phyloP scores from a whole-genome alignment of 2,329 filamentous ascomycete species.

The Sporothrix mexicana region DNA sequence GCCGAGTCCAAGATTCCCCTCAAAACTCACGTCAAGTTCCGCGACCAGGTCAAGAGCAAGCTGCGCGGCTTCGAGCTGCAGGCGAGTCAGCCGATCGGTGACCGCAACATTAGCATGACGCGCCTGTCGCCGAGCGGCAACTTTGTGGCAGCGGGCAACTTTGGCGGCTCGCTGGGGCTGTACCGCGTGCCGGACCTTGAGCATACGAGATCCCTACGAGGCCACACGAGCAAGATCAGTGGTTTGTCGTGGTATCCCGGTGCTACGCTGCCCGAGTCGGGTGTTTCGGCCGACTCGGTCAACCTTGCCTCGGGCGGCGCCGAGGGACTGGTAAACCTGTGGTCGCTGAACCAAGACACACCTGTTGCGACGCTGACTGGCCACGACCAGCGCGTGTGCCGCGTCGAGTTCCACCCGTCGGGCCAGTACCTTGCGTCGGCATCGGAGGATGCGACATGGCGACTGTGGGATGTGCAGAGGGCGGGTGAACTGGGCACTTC shows the following conservation, averaged over 20 bases:
- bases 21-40: conserved; percentile 88
- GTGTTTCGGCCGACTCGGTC: conserved; percentile 72
- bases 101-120: conserved; percentile 89
- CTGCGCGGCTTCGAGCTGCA: conserved; percentile 86
- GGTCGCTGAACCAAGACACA: conserved; percentile 86
- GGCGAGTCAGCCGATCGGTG: conserved; percentile 89
- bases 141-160: conserved; percentile 86
- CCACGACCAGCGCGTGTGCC: conserved; percentile 84
- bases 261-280: conserved; percentile 73
- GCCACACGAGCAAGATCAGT: conserved; percentile 87
- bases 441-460: conserved; percentile 95
- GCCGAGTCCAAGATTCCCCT: conserved; percentile 82
- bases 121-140: conserved; percentile 87
- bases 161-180: conserved; percentile 87
- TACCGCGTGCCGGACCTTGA: conserved; percentile 83
- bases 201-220: conserved; percentile 75
- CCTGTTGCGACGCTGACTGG: conserved; percentile 82
- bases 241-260: conserved; percentile 90
- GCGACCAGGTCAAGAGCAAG: conserved; percentile 85
- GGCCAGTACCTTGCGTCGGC: conserved; percentile 89
- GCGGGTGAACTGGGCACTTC: conserved; percentile 64
- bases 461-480: conserved; percentile 90
- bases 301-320: conserved; percentile 92
- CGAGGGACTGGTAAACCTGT: conserved; percentile 85
- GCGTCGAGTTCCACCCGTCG: conserved; percentile 93